Base-by-base conservation (phyloP, 208 protist genomes). In the Crithidia expoeki region DNA sequence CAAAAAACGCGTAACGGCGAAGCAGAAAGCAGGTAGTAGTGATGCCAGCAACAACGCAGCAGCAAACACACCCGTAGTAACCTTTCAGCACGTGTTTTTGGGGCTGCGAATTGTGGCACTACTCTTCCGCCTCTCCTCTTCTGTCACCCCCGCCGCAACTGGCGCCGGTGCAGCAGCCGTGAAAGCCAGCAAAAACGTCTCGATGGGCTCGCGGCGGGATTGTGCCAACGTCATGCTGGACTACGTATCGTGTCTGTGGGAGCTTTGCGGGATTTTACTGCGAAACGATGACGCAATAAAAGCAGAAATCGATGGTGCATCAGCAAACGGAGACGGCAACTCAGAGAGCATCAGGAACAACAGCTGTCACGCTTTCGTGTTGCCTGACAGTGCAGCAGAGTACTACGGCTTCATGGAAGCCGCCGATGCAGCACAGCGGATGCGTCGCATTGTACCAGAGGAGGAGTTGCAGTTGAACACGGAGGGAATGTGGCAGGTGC, bases 201-300 rank as follows among this genome's bases (percentile, higher is more conserved):
- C 52, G n/a, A 56, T 56, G 42, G 52, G 36, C n/a, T 62, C 64
- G 9, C 83, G 81, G 40, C 72, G 71, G 1, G 77, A 82, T 36
- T 88, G 78, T 40, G 81, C 68, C 0, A 63, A 80, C 12, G 68
- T 90, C 2, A 79, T 95, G 68, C 55, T 93, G 23, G 74, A 89
- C 70, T 95, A 95, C 64, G 64, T 95, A 12, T 79, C 74, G 4
- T 87, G 70, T 46, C 32, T 92, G 38, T 95, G 90, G 90, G 67
- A 75, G 23, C 62, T 80, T 11, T 63, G 60, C 42, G 56, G 34
- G n/a, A 50, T 50, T 25, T n/a, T 57, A 47, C 49, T 80, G 32
- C 44, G 49, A 5, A 62, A 65, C 3, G 49, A 19, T 21, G 23
- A 16, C 11, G 34, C 6, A 12, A 17, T 2, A 38, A 61, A 30